A percentile compares a stretch with the other conserved stretches of the same genome.
These are phyloP conservation scores for Dichomitus squalens DNA, from an alignment of 1,284 basidiomycete genomes.

Conservation along the genomic window DNA sequence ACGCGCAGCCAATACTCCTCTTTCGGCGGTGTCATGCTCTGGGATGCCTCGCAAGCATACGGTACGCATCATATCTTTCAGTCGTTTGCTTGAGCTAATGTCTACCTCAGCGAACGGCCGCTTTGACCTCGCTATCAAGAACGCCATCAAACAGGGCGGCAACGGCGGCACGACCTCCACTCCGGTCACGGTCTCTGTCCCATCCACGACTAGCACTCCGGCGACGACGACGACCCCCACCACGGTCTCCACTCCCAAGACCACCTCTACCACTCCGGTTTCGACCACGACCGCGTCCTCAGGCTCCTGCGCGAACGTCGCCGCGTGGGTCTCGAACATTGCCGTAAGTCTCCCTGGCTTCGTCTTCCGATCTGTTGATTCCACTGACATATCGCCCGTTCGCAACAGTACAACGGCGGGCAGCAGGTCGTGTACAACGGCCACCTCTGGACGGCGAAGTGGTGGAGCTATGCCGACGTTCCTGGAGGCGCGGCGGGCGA, in stretches of 20 bases:
- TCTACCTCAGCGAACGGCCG: constrained; percentile 48
- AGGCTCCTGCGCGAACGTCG: constrained; percentile 47
- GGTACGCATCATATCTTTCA: constrained; percentile 39
- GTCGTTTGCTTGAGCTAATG: neutral
- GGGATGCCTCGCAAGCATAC: constrained; percentile 65
- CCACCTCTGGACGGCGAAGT: constrained; percentile 58
- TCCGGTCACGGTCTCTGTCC: constrained; percentile 20
- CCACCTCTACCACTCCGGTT: constrained; percentile 27
- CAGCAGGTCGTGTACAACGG: constrained; percentile 46
- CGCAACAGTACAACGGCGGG: constrained; percentile 50
- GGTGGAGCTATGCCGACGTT: constrained; percentile 52
- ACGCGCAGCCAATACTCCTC: constrained; percentile 55
- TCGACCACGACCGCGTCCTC: constrained; percentile 26
- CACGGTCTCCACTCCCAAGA: constrained; percentile 27
- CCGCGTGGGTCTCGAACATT: constrained; percentile 47
- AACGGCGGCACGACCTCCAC: constrained; percentile 25
- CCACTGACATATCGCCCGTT: constrained; percentile 26
- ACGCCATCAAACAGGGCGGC: constrained; percentile 42
- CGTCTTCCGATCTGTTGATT: too few species aligned
- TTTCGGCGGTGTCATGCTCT: constrained; percentile 72
- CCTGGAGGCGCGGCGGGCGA: constrained; percentile 46
- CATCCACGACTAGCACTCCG: constrained; percentile 28
- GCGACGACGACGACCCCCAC: constrained; percentile 30
- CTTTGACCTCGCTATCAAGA: constrained; percentile 56
- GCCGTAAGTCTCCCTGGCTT: constrained; percentile 41